Percentiles rank a stretch among this genome's conserved stretches.
These are phyloP conservation scores for Eudorina sp. DNA, from an alignment of 139 green algal genomes.

Conservation along the genomic window DNA sequence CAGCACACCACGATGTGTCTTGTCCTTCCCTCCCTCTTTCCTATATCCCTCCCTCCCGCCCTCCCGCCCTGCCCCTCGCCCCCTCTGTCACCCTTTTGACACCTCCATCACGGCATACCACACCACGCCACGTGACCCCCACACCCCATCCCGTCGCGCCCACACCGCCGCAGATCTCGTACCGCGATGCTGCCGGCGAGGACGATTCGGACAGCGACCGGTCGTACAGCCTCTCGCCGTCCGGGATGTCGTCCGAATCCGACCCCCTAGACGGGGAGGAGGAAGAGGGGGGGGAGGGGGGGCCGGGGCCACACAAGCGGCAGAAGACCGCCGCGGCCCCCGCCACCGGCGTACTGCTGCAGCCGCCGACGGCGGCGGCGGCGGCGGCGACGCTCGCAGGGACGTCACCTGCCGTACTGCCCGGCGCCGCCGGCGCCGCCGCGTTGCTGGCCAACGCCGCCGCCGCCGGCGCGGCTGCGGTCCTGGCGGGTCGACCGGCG, in stretches of 20 bases:
- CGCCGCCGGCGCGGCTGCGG: not conserved
- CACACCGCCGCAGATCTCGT: conserved; percentile 3
- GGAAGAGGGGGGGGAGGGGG: not conserved
- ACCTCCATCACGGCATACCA: no score
- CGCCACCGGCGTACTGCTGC: not conserved
- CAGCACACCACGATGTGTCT: no score
- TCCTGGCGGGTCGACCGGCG: not conserved
- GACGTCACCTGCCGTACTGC: not conserved
- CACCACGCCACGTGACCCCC: no score
- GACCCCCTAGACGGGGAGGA: not conserved
- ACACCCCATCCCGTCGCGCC: conserved; percentile 1
- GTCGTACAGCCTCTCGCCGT: not conserved
- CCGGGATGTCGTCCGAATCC: not conserved
- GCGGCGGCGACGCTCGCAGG: not conserved
- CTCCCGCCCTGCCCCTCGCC: no score
- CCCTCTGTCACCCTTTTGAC: no score
- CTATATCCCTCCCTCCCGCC: no score
- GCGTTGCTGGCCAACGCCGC: not conserved
- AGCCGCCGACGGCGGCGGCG: not conserved
- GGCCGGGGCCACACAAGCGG: not conserved
- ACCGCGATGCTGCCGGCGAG: conserved; percentile 26
- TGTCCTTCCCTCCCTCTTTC: no score
- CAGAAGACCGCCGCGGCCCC: not conserved
- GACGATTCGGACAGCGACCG: conserved; percentile 15
- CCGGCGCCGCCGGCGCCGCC: not conserved